phyloP scores from a whole-genome alignment of 2,329 filamentous ascomycete genomes.

The Aspergillus bombycis region DNA sequence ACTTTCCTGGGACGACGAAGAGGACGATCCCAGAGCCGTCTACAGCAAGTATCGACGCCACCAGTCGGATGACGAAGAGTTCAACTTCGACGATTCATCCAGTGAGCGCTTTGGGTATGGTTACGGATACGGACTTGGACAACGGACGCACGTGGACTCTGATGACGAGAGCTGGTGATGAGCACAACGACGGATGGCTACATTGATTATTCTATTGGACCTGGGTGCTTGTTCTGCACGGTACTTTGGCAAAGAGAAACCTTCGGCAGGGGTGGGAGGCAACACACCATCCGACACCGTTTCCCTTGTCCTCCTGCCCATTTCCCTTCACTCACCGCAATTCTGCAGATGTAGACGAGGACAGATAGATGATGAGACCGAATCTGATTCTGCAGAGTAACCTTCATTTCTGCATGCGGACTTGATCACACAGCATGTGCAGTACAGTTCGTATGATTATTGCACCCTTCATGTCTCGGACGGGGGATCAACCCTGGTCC shows the following conservation, averaged over 20 bases:
- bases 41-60: constrained; percentile 45
- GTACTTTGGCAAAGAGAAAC: background rate
- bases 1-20: constrained; percentile 51
- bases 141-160: constrained; percentile 31
- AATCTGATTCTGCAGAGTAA: constrained; percentile 1
- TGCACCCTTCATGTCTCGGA: background rate
- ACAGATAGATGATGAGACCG: background rate
- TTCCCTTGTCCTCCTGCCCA: background rate
- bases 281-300: background rate
- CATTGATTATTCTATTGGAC: constrained; percentile 5
- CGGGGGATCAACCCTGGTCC: background rate
- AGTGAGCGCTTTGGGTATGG: constrained; percentile 31
- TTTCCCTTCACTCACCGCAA: background rate
- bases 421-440: background rate
- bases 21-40: constrained; percentile 41
- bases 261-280: background rate
- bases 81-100: constrained; percentile 42
- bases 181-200: constrained; percentile 13
- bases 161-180: constrained; percentile 29
- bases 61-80: constrained; percentile 50
- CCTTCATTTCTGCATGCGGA: constrained; percentile 1
- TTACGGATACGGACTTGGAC: constrained; percentile 18
- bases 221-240: background rate
- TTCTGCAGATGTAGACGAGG: background rate
- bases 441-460: background rate